phyloP scores from a whole-genome alignment of 2,329 filamentous ascomycete species.

The Colletotrichum lini region DNA sequence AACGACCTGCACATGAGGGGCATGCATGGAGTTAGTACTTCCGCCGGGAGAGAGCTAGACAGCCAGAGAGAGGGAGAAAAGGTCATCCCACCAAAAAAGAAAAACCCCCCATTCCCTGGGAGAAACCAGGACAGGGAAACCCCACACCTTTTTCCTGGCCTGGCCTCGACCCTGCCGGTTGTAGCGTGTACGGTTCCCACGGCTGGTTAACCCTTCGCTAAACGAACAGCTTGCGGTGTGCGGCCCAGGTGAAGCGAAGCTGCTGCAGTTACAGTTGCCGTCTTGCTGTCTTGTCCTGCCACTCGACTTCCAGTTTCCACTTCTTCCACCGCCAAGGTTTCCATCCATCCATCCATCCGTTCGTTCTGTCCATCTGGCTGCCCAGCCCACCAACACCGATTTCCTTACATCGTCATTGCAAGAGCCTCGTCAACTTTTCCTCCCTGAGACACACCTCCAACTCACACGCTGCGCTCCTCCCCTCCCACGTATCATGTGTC shows the following conservation, averaged over 20 bases:
- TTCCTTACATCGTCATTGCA: constrained; percentile 41
- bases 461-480: constrained; percentile 5
- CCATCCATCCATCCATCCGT: background rate
- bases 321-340: constrained; percentile 23
- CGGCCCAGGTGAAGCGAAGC: background rate
- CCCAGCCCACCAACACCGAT: constrained; percentile 27
- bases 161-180: constrained; percentile 31
- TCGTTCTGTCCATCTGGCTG: constrained; percentile 5
- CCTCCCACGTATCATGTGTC: constrained; percentile 35
- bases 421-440: constrained; percentile 10
- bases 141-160: constrained; percentile 26
- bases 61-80: background rate
- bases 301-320: constrained; percentile 32
- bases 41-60: constrained; percentile 3
- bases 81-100: constrained; percentile 41
- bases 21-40: background rate
- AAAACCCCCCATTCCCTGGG: constrained; percentile 14
- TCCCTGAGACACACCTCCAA: constrained; percentile 36
- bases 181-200: background rate
- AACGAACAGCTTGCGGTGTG: constrained; percentile 35
- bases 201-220: constrained; percentile 13
- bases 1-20: constrained; percentile 28
- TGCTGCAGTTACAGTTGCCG: background rate
- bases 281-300: constrained; percentile 6
- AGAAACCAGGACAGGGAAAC: constrained; percentile 25